Conservation (phyloP, 306 rosid genomes). For the Cicer cuneatum region DNA sequence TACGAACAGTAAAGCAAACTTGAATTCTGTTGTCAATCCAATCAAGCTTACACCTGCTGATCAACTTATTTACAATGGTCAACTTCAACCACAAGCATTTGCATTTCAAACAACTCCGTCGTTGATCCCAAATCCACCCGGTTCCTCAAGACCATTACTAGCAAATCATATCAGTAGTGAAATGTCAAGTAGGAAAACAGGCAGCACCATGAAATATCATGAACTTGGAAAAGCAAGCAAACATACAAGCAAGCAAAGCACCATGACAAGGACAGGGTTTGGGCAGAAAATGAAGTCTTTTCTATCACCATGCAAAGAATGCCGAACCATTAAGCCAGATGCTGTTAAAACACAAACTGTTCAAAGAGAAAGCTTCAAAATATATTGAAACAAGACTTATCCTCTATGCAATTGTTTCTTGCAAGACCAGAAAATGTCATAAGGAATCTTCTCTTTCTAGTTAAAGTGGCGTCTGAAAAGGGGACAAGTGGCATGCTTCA, state of each 20-base stretch:
- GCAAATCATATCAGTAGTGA: slow-evolving; percentile 42
- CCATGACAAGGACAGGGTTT: slow-evolving; percentile 39
- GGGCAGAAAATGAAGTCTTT: slow-evolving; percentile 54
- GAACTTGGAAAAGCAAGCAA: slow-evolving; percentile 41
- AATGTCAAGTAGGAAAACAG: slow-evolving; percentile 45
- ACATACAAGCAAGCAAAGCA: slow-evolving; percentile 43
- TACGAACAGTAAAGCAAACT: slow-evolving; percentile 43
- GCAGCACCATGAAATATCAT: slow-evolving; percentile 38
- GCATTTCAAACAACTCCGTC: slow-evolving; percentile 45
- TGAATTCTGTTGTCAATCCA: slow-evolving; percentile 46
- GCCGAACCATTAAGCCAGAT: slow-evolving; percentile 49
- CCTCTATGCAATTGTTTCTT: slow-evolving; percentile 34
- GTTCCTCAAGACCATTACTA: slow-evolving; percentile 41
- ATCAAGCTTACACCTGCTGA: slow-evolving; percentile 58
- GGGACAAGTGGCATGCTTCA: slow-evolving; percentile 25
- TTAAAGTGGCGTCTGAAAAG: background rate
- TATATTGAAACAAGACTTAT: slow-evolving; percentile 43
- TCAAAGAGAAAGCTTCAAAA: slow-evolving; percentile 48
- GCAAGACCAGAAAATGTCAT: slow-evolving; percentile 40
- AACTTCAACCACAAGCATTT: slow-evolving; percentile 53
- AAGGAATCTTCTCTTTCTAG: slow-evolving; percentile 39
- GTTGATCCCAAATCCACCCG: slow-evolving; percentile 27
- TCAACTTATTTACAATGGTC: slow-evolving; percentile 57
- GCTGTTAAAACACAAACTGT: slow-evolving; percentile 40
- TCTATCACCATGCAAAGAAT: slow-evolving; percentile 62